Evolutionary conservation across 139 green algal species (phyloP).

Genomic region (Monoraphidium neglectum): DNA sequence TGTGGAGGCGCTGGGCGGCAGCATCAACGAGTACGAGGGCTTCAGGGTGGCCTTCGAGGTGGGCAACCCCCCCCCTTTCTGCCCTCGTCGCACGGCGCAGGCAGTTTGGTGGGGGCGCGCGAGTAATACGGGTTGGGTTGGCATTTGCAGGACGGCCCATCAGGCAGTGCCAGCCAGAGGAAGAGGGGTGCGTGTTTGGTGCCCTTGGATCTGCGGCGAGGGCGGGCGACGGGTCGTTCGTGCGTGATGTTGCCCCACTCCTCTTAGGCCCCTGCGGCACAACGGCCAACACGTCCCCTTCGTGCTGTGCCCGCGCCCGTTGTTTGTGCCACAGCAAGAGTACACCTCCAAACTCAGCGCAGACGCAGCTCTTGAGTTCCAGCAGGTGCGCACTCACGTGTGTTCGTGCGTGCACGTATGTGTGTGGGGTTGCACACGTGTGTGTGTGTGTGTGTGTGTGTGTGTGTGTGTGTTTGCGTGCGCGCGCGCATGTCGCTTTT

Average conservation of each 20-base stretch:
- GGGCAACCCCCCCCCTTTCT: slow-evolving; percentile 23
- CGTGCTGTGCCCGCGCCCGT: background rate
- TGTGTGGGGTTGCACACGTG: no score
- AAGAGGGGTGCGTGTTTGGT: background rate
- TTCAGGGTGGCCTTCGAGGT: slow-evolving; percentile 26
- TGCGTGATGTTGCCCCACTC: no score
- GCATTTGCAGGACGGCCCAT: background rate
- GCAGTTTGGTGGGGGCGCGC: background rate
- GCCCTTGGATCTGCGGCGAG: no score
- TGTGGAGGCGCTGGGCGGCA: slow-evolving; percentile 12
- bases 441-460: no score
- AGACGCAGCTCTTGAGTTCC: background rate
- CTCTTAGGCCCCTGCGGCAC: no score
- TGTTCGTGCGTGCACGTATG: background rate
- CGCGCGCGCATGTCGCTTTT: no score
- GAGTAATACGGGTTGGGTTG: background rate
- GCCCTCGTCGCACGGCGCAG: background rate
- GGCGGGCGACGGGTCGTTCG: no score
- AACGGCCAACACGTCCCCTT: no score
- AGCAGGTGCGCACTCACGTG: background rate
- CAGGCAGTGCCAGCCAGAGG: background rate
- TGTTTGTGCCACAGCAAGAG: background rate
- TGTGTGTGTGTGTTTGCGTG: no score
- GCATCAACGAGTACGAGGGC: slow-evolving; percentile 34
- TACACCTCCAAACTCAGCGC: slow-evolving; percentile 24